Conservation (phyloP, 75 land plant genomes). For the Larix kaempferi region DNA sequence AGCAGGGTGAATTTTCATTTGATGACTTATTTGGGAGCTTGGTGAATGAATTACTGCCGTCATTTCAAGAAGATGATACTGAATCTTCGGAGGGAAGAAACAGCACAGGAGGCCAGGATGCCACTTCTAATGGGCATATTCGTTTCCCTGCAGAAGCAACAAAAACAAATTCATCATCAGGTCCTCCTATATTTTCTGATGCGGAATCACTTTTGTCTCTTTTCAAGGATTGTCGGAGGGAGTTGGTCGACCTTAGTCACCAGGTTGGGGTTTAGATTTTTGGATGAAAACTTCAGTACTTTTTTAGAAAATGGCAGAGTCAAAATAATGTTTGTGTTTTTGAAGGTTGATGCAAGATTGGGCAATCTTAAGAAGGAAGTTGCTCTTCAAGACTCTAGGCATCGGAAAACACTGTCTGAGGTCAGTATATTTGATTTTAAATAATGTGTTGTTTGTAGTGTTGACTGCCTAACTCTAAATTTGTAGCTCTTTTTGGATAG, state of each 20-base stretch:
- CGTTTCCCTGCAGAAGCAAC: constrained; percentile 22
- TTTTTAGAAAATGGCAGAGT: background rate
- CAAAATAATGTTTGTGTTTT: background rate
- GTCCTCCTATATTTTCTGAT: constrained; percentile 67
- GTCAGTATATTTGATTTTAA: constrained; percentile 34
- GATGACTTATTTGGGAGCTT: constrained; percentile 89
- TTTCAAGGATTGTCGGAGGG: constrained; percentile 78
- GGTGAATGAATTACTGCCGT: constrained; percentile 75
- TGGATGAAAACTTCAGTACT: background rate
- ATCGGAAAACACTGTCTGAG: constrained; percentile 89
- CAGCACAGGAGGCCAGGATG: constrained; percentile 25
- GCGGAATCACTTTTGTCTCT: constrained; percentile 68
- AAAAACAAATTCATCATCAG: constrained; percentile 19
- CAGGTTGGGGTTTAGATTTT: constrained; percentile 29
- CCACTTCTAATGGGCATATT: constrained; percentile 37
- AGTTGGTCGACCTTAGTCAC: constrained; percentile 73
- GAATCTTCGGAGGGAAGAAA: constrained; percentile 34
- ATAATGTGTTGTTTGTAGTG: background rate
- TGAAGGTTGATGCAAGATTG: constrained; percentile 77
- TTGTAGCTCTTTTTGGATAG: background rate
- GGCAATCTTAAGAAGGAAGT: constrained; percentile 86
- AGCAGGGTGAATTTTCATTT: constrained; percentile 91
- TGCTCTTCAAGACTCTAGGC: constrained; percentile 73
- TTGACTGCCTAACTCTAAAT: background rate
- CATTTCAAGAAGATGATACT: constrained; percentile 62